Conservation (phyloP, 306 rosid species). For the Ormosia semicastrata region DNA sequence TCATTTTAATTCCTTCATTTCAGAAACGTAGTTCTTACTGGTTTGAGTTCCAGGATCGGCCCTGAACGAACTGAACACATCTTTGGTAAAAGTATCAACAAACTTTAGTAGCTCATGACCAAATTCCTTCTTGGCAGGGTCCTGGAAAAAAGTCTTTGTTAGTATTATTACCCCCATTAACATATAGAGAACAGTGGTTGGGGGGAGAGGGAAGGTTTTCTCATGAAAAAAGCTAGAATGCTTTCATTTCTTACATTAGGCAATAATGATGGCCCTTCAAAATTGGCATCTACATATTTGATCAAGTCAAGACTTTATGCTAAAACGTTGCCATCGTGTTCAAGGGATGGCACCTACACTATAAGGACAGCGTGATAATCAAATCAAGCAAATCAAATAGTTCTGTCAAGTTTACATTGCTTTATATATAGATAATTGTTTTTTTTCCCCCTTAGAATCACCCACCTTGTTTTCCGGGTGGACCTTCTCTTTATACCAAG, state of each 20-base stretch:
- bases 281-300: slow-evolving; percentile 51
- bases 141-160: slow-evolving; percentile 27
- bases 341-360: slow-evolving; percentile 61
- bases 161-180: background rate
- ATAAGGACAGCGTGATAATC: background rate
- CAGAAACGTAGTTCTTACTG: slow-evolving; percentile 28
- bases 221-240: background rate
- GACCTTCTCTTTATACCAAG: slow-evolving; percentile 80
- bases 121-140: slow-evolving; percentile 40
- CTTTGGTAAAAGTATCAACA: slow-evolving; percentile 36
- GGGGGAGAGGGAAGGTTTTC: background rate
- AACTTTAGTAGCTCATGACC: slow-evolving; percentile 48
- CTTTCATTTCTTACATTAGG: slow-evolving; percentile 37
- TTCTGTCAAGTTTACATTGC: background rate
- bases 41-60: slow-evolving; percentile 22
- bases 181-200: background rate
- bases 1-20: background rate
- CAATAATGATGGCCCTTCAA: slow-evolving; percentile 41
- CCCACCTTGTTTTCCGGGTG: too few relatives aligned
- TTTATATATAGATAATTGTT: background rate
- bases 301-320: slow-evolving; percentile 68
- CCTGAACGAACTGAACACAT: slow-evolving; percentile 27
- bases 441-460: background rate
- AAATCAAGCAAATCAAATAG: background rate
- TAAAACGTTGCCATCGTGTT: slow-evolving; percentile 58